Evolutionary conservation across 2,329 filamentous ascomycete species (phyloP).

Genomic region (Akanthomyces dipterigenus): DNA sequence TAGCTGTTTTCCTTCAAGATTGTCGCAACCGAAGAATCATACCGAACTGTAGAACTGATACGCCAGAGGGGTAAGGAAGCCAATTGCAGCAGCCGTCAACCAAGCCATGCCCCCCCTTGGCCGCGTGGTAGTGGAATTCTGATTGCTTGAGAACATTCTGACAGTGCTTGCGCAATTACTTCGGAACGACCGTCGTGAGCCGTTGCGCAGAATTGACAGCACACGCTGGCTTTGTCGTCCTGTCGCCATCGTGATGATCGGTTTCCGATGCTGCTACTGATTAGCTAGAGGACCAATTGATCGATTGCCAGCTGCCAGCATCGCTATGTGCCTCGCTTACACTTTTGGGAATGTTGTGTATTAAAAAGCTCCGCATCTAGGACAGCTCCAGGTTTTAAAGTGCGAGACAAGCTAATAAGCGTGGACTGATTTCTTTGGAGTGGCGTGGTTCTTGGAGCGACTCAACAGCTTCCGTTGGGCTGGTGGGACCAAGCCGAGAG

Average conservation of each 20-base stretch:
- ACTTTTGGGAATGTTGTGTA: background rate
- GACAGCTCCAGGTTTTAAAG: background rate
- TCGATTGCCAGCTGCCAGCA: background rate
- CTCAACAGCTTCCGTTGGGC: slow-evolving; percentile 6
- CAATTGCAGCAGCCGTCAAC: slow-evolving; percentile 37
- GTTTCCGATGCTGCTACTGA: background rate
- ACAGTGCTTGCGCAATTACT: slow-evolving; percentile 22
- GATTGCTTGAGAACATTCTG: slow-evolving; percentile 22
- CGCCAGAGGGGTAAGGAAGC: slow-evolving; percentile 44
- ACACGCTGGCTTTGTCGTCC: slow-evolving; percentile 24
- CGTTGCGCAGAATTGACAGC: slow-evolving; percentile 23
- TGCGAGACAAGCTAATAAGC: background rate
- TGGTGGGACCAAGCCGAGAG: background rate
- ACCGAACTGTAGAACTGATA: slow-evolving; percentile 43
- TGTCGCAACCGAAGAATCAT: background rate
- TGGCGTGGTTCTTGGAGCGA: slow-evolving; percentile 7
- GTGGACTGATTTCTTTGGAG: slow-evolving; percentile 10
- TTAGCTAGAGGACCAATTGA: background rate
- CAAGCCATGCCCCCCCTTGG: slow-evolving; percentile 17
- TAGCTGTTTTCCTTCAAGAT: background rate
- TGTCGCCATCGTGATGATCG: slow-evolving; percentile 23
- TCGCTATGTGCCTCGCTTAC: background rate
- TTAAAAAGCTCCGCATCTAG: background rate
- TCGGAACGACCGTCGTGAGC: slow-evolving; percentile 17
- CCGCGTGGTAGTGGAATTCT: slow-evolving; percentile 17